Evolutionary conservation across 345 rosid species (phyloP).

Genomic region (Citrus cavaleriei): DNA sequence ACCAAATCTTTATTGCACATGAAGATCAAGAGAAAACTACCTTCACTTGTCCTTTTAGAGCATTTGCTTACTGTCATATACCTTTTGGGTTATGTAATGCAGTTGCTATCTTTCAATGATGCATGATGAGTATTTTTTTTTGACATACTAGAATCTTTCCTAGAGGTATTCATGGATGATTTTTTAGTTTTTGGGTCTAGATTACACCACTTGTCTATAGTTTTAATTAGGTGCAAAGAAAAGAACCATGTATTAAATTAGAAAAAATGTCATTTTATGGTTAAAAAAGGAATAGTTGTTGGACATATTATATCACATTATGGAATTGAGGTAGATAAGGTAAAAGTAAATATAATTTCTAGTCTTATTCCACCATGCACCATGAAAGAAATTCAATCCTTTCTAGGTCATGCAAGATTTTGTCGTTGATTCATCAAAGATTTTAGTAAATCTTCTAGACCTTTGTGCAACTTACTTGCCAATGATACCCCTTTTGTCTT

Average conservation of each 20-base stretch:
- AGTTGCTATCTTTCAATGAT: neutral
- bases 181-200: too few relatives aligned
- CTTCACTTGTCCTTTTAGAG: too few relatives aligned
- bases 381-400: too few relatives aligned
- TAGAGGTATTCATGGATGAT: too few relatives aligned
- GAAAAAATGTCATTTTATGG: too few relatives aligned
- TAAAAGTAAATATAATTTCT: too few relatives aligned
- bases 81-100: neutral
- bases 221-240: neutral
- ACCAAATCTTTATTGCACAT: too few relatives aligned
- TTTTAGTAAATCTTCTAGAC: too few relatives aligned
- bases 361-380: neutral
- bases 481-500: neutral
- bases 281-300: too few relatives aligned
- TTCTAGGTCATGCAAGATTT: too few relatives aligned
- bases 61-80: neutral
- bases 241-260: neutral
- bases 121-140: neutral
- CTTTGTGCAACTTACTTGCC: neutral
- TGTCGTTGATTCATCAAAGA: neutral
- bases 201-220: neutral
- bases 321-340: neutral
- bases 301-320: neutral
- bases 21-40: too few relatives aligned
- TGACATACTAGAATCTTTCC: too few relatives aligned